Evolutionary conservation across 2,329 filamentous ascomycete species (phyloP).

Genomic region (Aspergillus bombycis): DNA sequence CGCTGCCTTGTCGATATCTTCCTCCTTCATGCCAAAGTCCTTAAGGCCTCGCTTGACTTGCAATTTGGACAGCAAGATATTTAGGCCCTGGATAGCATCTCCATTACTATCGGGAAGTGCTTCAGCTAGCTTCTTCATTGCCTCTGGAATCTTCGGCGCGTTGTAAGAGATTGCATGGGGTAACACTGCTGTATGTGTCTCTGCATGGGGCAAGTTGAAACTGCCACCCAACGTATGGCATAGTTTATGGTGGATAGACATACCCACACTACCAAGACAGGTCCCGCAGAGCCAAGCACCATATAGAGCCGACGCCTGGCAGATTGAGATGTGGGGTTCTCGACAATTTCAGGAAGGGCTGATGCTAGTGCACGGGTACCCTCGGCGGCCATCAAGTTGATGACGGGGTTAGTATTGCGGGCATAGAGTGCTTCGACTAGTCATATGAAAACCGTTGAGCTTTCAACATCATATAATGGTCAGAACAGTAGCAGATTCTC

Average conservation of each 20-base stretch:
- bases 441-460: neutral
- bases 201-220: conserved; percentile 66
- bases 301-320: conserved; percentile 61
- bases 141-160: conserved; percentile 56
- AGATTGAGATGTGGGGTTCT: conserved; percentile 46
- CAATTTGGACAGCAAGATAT: conserved; percentile 57
- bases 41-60: conserved; percentile 57
- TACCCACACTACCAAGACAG: conserved; percentile 62
- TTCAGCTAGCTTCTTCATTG: conserved; percentile 57
- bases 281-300: conserved; percentile 68
- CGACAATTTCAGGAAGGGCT: conserved; percentile 57
- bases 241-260: conserved; percentile 70
- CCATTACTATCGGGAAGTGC: conserved; percentile 60
- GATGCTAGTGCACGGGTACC: conserved; percentile 58
- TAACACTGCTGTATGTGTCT: conserved; percentile 66
- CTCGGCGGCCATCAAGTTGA: conserved; percentile 61
- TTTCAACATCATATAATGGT: neutral
- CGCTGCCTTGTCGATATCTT: conserved; percentile 62
- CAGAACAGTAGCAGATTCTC: neutral
- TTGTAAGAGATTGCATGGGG: conserved; percentile 68
- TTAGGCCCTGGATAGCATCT: conserved; percentile 61
- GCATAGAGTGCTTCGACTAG: conserved; percentile 66
- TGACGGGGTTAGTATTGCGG: conserved; percentile 63
- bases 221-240: conserved; percentile 67
- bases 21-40: conserved; percentile 62